These are phyloP conservation scores for Austroboletus festivus DNA, from an alignment of 768 basidiomycete species.

Conservation along the genomic window DNA sequence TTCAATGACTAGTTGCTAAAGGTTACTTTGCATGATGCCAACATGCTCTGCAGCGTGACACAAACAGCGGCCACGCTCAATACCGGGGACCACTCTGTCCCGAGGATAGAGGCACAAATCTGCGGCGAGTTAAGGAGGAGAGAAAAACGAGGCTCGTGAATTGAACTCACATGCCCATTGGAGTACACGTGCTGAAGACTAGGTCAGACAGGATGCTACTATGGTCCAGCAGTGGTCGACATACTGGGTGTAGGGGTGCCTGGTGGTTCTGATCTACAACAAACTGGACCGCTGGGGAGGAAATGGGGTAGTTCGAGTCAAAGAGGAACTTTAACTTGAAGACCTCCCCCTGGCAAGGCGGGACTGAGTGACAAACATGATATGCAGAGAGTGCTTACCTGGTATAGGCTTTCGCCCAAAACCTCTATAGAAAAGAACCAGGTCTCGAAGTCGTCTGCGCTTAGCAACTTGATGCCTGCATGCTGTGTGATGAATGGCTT, in stretches of 20 bases:
- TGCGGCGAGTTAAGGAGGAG: slow-evolving; percentile 31
- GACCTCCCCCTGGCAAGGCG: slow-evolving; percentile 57
- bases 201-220: slow-evolving; percentile 8
- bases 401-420: slow-evolving; percentile 78
- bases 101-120: slow-evolving; percentile 90
- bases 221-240: slow-evolving; percentile 25
- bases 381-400: slow-evolving; percentile 39
- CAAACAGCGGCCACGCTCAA: slow-evolving; percentile 78
- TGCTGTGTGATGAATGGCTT: slow-evolving; percentile 2
- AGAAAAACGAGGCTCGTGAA: slow-evolving; percentile 5
- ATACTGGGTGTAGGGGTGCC: slow-evolving; percentile 78
- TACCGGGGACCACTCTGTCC: slow-evolving; percentile 89
- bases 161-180: slow-evolving; percentile 68
- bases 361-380: slow-evolving; percentile 1
- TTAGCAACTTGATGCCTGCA: slow-evolving; percentile 67
- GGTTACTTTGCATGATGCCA: slow-evolving; percentile 83
- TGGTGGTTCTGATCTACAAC: slow-evolving; percentile 60
- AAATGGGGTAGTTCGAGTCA: slow-evolving; percentile 79
- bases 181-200: slow-evolving; percentile 75
- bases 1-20: not conserved
- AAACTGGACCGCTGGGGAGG: slow-evolving; percentile 85
- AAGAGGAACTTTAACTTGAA: slow-evolving; percentile 82
- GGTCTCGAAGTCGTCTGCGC: slow-evolving; percentile 72
- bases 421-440: slow-evolving; percentile 83
- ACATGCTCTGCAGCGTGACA: slow-evolving; percentile 87